phyloP scores from a whole-genome alignment of 768 basidiomycete species.

The Tephrocybe sp. region DNA sequence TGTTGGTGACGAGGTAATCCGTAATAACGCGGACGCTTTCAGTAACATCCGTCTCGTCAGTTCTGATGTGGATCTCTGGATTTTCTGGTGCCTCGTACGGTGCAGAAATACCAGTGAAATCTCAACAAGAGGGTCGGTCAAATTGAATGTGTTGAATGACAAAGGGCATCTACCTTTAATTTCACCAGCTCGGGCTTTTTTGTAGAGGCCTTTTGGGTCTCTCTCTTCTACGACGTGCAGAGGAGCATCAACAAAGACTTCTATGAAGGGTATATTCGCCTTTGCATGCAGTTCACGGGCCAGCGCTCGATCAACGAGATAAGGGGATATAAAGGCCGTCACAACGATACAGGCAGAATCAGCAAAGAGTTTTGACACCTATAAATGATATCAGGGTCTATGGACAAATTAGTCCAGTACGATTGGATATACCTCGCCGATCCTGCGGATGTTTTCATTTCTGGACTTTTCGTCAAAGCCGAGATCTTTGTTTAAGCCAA shows the following conservation, averaged over 20 bases:
- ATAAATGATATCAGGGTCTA: not conserved
- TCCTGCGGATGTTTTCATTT: slow-evolving; percentile 94
- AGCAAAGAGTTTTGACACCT: slow-evolving; percentile 95
- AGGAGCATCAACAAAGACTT: slow-evolving; percentile 95
- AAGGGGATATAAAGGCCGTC: slow-evolving; percentile 99
- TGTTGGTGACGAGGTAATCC: slow-evolving; percentile 72
- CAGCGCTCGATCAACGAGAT: slow-evolving; percentile 78
- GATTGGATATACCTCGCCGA: slow-evolving; percentile 74
- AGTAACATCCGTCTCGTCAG: slow-evolving; percentile 74
- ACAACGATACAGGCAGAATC: slow-evolving; percentile 83
- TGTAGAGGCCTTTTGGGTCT: slow-evolving; percentile 97
- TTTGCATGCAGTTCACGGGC: slow-evolving; percentile 83
- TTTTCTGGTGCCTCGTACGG: slow-evolving; percentile 88
- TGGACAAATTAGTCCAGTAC: not conserved
- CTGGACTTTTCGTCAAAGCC: slow-evolving; percentile 91
- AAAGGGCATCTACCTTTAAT: slow-evolving; percentile 77
- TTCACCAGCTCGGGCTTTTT: slow-evolving; percentile 92
- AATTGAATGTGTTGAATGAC: not conserved
- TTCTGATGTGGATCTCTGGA: slow-evolving; percentile 92
- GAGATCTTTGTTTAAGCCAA: slow-evolving; percentile 95
- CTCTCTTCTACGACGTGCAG: slow-evolving; percentile 84
- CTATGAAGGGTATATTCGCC: slow-evolving; percentile 78
- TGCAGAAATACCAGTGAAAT: slow-evolving; percentile 97
- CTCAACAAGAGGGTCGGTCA: slow-evolving; percentile 38
- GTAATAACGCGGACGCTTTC: slow-evolving; percentile 79